Base-by-base conservation (phyloP, 2,329 filamentous ascomycete genomes). In the Blastomyces emzantsi region DNA sequence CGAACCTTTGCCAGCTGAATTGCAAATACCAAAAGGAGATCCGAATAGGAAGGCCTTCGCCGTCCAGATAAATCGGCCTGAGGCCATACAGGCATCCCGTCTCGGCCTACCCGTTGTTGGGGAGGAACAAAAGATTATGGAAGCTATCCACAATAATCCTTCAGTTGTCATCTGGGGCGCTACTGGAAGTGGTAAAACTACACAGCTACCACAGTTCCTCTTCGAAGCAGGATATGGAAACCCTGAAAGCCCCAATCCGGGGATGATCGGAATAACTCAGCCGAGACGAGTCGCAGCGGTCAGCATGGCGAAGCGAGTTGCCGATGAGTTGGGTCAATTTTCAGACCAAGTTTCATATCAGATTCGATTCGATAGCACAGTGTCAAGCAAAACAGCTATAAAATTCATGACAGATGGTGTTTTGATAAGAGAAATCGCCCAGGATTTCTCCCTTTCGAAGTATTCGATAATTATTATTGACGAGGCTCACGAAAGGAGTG, bases 321-420 rank as follows among this genome's bases (percentile, higher is more conserved):
- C 84, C 0, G 87, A 92, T 66, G 94, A 99, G 73, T 76, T 99
- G 52, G 92, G 91, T 1, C 82, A 89, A 57, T 85, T 88, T 69
- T 87, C 86, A n/a, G 81, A 87, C 33, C 84, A 84, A 58, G 92
- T 99, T 7, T 90, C 90, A 4, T 95, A 97, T 74, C 94, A 92
- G 74, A 97, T 99, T 70, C 89, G 95, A 30, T 99, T 97, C 68
- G 94, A 99, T 72, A 91, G 89, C 60, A 93, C 87, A 0, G 87
- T 89, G 1, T 85, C 87, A 59, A 81, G 86, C 36, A 88, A 91
- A 61, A 99, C 94, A 0, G 89, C 90, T 6, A 85, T 99, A 74
- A 99, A 99, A 74, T 99, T 97, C 78, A 97, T 99, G 92, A 99
- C 94, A 0, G 94, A 99, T 75, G 94, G 94, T 82, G 92, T 99